Conservation (phyloP, 352 stramenopile genomes). For the Phytophthora aleatoria region DNA sequence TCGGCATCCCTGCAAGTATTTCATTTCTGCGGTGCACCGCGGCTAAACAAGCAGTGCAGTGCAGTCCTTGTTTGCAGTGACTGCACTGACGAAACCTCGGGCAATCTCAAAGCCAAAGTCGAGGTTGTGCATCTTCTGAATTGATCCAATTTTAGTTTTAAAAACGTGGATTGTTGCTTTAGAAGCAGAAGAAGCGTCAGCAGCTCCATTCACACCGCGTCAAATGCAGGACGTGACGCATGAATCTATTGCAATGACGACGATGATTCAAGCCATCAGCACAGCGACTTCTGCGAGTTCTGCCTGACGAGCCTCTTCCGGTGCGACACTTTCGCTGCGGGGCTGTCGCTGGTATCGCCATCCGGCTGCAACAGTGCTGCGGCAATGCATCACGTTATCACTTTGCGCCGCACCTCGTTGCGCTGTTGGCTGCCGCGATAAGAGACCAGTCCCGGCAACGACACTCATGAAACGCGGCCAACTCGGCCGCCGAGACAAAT, state of each 20-base stretch:
- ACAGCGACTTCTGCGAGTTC: background rate
- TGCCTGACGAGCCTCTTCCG: slow-evolving; percentile 2
- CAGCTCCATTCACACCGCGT: too few species aligned
- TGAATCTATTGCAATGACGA: slow-evolving; percentile 23
- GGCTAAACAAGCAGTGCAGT: too few species aligned
- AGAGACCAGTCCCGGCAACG: slow-evolving; percentile 2
- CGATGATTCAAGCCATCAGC: background rate
- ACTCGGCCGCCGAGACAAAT: slow-evolving; percentile 11
- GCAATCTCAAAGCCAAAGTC: too few species aligned
- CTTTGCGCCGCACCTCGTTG: background rate
- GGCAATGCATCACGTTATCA: background rate
- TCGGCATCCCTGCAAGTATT: too few species aligned
- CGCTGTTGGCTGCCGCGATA: slow-evolving; percentile 6
- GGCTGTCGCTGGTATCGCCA: slow-evolving; percentile 2
- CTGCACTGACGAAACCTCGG: too few species aligned
- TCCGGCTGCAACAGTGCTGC: background rate
- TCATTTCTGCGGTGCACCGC: too few species aligned
- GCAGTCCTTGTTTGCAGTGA: too few species aligned
- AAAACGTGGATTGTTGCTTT: too few species aligned
- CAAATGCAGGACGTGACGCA: background rate
- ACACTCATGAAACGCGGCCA: slow-evolving; percentile 11
- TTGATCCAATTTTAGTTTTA: too few species aligned
- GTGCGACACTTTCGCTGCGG: slow-evolving; percentile 14
- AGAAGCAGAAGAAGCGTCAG: too few species aligned
- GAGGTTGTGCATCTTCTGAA: too few species aligned